These are phyloP conservation scores for Pleurotus sapidus DNA, from an alignment of 768 basidiomycete species.

Conservation along the genomic window DNA sequence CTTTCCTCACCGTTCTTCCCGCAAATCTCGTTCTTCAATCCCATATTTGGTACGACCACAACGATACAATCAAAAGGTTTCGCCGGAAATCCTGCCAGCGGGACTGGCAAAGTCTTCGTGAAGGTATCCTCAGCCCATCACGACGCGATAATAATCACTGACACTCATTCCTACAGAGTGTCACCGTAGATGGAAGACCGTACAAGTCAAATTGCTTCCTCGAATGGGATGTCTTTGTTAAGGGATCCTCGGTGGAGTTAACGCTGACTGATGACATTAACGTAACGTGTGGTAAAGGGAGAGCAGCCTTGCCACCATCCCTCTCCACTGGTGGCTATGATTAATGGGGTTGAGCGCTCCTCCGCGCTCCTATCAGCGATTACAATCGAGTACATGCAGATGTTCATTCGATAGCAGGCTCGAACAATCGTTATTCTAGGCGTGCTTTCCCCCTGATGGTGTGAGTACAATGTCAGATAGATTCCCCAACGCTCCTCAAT, in stretches of 20 bases:
- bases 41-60: constrained; percentile 53
- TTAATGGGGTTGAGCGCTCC: constrained; percentile 16
- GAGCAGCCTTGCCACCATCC: constrained; percentile 52
- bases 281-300: constrained; percentile 46
- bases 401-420: no score
- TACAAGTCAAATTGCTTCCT: constrained; percentile 66
- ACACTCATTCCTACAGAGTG: constrained; percentile 34
- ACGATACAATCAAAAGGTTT: constrained; percentile 50
- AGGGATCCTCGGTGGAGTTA: constrained; percentile 51
- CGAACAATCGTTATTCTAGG: no score
- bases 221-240: constrained; percentile 62
- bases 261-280: constrained; percentile 52
- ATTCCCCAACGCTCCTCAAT: no score
- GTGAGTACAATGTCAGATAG: no score
- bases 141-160: not conserved
- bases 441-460: no score
- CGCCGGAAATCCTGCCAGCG: constrained; percentile 46
- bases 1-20: constrained; percentile 64
- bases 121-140: constrained; percentile 30
- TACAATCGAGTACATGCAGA: no score
- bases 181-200: constrained; percentile 51
- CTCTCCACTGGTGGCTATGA: constrained; percentile 63
- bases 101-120: constrained; percentile 54
- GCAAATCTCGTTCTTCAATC: constrained; percentile 59
- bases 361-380: no score